Conservation (phyloP, 176 grass and related monocot genomes). For the Triticum timopheevii region DNA sequence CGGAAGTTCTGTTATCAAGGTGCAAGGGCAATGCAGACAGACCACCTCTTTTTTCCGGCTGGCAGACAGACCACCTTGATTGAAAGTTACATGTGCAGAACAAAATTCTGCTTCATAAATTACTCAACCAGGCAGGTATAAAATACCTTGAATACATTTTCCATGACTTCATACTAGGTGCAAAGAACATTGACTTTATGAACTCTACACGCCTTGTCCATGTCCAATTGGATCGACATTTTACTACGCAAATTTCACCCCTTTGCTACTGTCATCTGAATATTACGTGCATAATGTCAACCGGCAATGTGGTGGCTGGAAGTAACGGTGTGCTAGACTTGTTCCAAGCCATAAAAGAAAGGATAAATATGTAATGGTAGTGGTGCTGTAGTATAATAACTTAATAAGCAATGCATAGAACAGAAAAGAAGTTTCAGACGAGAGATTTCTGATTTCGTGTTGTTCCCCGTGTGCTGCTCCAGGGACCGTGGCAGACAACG, state of each 20-base stretch:
- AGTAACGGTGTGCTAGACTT: neutral
- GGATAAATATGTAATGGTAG: neutral
- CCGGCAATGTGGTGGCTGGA: neutral
- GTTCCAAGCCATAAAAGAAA: neutral
- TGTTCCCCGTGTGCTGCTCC: neutral
- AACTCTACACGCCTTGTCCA: neutral
- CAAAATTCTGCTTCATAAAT: neutral
- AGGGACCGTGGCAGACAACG: slow-evolving; percentile 87
- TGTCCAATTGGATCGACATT: neutral
- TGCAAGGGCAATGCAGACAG: too few species aligned
- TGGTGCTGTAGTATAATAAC: too few species aligned
- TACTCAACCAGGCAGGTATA: neutral
- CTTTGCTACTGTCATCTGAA: neutral
- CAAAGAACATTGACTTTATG: neutral
- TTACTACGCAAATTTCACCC: neutral
- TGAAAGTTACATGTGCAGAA: neutral
- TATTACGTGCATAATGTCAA: neutral
- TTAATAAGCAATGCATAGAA: too few species aligned
- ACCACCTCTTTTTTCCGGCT: neutral
- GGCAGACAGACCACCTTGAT: neutral
- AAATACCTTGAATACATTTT: neutral
- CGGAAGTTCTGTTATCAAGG: neutral
- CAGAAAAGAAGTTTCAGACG: neutral
- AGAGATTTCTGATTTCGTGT: too few species aligned
- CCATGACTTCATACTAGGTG: neutral